phyloP scores from a whole-genome alignment of 2,329 filamentous ascomycete genomes.

The Penicillium paneum region DNA sequence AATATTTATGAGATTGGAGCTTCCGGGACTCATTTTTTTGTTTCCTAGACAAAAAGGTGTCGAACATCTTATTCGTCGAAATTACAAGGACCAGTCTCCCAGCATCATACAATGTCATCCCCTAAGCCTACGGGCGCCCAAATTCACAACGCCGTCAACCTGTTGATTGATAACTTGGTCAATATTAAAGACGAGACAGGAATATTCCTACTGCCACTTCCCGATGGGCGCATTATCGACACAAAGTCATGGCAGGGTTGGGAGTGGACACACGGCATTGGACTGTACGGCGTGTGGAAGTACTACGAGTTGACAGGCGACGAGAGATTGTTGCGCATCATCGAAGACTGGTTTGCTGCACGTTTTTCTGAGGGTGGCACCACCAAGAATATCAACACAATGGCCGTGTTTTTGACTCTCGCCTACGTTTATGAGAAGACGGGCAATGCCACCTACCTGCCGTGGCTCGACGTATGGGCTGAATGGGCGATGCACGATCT shows the following conservation, averaged over 20 bases:
- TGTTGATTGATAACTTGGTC: constrained; percentile 69
- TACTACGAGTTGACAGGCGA: constrained; percentile 72
- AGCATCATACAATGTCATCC: constrained; percentile 16
- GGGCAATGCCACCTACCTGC: constrained; percentile 63
- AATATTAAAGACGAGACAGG: constrained; percentile 75
- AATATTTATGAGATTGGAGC: background rate
- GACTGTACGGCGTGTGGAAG: constrained; percentile 77
- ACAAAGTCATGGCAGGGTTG: constrained; percentile 74
- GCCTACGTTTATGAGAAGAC: constrained; percentile 77
- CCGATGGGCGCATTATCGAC: constrained; percentile 73
- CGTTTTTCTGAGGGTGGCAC: constrained; percentile 68
- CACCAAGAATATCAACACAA: constrained; percentile 83
- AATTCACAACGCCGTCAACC: constrained; percentile 57
- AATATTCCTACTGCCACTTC: constrained; percentile 67
- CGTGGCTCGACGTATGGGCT: constrained; percentile 77
- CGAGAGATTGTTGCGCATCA: constrained; percentile 58
- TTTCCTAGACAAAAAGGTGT: background rate
- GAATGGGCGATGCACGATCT: constrained; percentile 80
- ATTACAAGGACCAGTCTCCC: background rate
- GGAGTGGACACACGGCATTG: constrained; percentile 80
- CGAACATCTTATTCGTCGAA: background rate
- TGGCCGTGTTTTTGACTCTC: constrained; percentile 73
- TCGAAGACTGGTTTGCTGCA: constrained; percentile 69
- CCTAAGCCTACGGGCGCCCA: constrained; percentile 29
- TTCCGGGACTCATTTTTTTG: background rate